Percentiles rank a stretch among this genome's conserved stretches.
phyloP scores from a whole-genome alignment of 768 basidiomycete genomes.

The Russula vinacea region DNA sequence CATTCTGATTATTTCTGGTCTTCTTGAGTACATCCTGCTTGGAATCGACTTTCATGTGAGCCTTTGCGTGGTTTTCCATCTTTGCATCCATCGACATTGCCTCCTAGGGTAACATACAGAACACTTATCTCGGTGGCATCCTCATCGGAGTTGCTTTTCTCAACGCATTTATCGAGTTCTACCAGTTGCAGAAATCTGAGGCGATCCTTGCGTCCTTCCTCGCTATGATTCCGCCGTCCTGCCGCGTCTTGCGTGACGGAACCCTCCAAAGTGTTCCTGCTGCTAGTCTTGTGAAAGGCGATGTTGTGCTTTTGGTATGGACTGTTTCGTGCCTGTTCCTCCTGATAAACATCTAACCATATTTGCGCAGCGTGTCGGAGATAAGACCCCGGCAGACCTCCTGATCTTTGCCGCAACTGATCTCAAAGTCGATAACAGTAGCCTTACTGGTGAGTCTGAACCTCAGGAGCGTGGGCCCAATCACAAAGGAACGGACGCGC shows the following conservation, averaged over 20 bases:
- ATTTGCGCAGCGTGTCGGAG: slow-evolving; percentile 52
- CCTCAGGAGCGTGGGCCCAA: slow-evolving; percentile 57
- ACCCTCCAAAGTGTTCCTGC: slow-evolving; percentile 55
- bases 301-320: slow-evolving; percentile 58
- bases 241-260: slow-evolving; percentile 59
- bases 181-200: slow-evolving; percentile 70
- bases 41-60: slow-evolving; percentile 58
- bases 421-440: slow-evolving; percentile 69
- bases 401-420: slow-evolving; percentile 58
- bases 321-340: background rate
- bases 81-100: slow-evolving; percentile 17
- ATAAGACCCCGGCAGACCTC: slow-evolving; percentile 70
- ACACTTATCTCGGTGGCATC: slow-evolving; percentile 69
- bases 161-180: slow-evolving; percentile 68
- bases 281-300: slow-evolving; percentile 61
- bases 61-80: slow-evolving; percentile 1
- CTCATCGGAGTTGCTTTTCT: slow-evolving; percentile 64
- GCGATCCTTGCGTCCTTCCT: slow-evolving; percentile 69
- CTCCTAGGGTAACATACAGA: slow-evolving; percentile 53
- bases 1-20: slow-evolving; percentile 60
- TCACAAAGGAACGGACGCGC: slow-evolving; percentile 44
- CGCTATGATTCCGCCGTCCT: slow-evolving; percentile 70
- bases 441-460: slow-evolving; percentile 67
- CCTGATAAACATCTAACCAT: background rate
- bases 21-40: slow-evolving; percentile 62